Evolutionary conservation across 2,329 filamentous ascomycete species (phyloP), one percentile per base, ranked within the genome.

Genomic region (Pseudodiploospora longispora): DNA sequence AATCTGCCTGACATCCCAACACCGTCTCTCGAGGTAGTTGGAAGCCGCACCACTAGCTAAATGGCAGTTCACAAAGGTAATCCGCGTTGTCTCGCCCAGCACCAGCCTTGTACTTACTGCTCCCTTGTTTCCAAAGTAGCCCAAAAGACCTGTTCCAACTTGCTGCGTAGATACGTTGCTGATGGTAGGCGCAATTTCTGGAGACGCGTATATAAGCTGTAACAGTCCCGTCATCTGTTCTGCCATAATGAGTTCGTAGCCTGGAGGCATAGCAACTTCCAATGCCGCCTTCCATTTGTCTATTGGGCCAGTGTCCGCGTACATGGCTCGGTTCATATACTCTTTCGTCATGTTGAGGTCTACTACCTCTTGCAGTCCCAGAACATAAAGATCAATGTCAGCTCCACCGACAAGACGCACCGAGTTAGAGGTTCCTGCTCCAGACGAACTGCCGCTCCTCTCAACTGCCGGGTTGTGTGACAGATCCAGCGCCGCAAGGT

Each of bases 81-180:
- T 68, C 30, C 85, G 78, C 0, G 93, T 96, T 0, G 89, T 89
- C 61, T 96, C 93, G 2, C 91, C 93, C 1, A 98, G 68, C 1
- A 98, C 73, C 4, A 98, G 70, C 19, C 91, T 78, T 4, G 85
- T 85, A 3, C 83, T 79, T 1, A 95, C 84, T 4, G 87, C 91
- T 2, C 93, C 93, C 62, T 98, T 98, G 63, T 98, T 98, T 7
- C 93, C 93, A 70, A 96, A 83, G 58, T 95, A 95, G 0, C 91
- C 91, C 64, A 94, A 78, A 36, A 97, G 64, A 0, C 93, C 93
- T 0, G 93, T 98, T 0, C 90, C 91, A 6, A 97, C 83, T 46
- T 80, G 84, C 4, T 82, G 82, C 2, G 84, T 89, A 63, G 87
- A 94, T 53, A 95, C 80, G 40, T 87, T 86, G 49, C 81, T 86